Evolutionary conservation across 2,329 filamentous ascomycete genomes (phyloP), one percentile per base, ranked within the genome.

Genomic region (Ophioceras dolichostomum): DNA sequence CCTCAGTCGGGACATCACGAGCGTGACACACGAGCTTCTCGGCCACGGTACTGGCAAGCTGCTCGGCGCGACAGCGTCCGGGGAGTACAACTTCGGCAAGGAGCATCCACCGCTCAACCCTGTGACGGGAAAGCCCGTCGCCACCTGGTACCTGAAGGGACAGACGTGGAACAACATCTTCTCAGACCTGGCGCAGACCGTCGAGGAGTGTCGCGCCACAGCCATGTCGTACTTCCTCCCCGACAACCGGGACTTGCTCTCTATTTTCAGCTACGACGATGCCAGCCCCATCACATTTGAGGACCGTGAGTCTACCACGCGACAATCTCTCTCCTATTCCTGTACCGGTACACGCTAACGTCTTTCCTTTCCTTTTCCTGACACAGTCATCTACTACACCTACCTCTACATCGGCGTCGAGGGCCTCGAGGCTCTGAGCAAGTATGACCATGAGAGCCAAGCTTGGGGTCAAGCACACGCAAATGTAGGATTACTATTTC

Each of bases 81-180:
- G 86, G 10, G 67, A 73, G 31, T 95, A 75, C 67, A 96, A 96
- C 65, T 96, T 96, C 52, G 84, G 95, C 54, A 65, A 77, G 40
- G 65, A 77, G 43, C 84, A 85, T 53, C 87, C 84, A 8, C 89
- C 89, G 1, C 63, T 84, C 37, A 93, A 77, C 50, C 88, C 88
- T 1, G 59, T 95, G 29, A 84, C 77, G 4, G 69, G 75, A 41
- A 80, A 89, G 58, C 83, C 83, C 1, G 68, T 95, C 34, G 73
- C 73, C 3, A 85, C 81, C 2, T 95, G 83, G 79, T 96, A 96
- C 65, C 93, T 91, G 59, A 86, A 86, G 2, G 87, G 87, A 2
- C 85, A 95, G 60, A 95, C 89, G 0, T 95, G 88, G 88, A 83
- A 85, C 39, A 86, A 80, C 5, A 84, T 94, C 0, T 96, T 96